These are phyloP conservation scores for Wickerhamiella musiphila DNA, from an alignment of 805 yeast species.

Conservation along the genomic window DNA sequence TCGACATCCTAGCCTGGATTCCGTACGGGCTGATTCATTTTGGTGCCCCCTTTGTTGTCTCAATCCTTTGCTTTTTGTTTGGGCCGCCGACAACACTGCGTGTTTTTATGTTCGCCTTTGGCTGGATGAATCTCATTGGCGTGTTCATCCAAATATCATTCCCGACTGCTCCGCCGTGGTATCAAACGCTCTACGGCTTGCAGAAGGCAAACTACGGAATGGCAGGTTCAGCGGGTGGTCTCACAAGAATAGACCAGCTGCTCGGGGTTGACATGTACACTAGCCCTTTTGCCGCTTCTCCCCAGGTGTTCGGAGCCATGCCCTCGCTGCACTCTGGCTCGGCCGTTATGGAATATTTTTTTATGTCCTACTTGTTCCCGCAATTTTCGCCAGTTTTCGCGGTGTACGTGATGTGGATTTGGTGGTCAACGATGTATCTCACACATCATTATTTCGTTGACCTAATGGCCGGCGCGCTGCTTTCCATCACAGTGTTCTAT, in stretches of 20 bases:
- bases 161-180: constrained; percentile 98
- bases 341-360: constrained; percentile 84
- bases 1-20: constrained; percentile 84
- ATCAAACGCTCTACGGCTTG: constrained; percentile 65
- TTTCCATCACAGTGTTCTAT: constrained; percentile 53
- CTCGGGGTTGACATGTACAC: constrained; percentile 74
- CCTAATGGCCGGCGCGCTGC: constrained; percentile 81
- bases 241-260: constrained; percentile 67
- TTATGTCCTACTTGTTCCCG: constrained; percentile 73
- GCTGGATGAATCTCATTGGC: constrained; percentile 80
- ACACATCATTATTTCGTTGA: constrained; percentile 95
- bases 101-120: constrained; percentile 81
- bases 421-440: constrained; percentile 98
- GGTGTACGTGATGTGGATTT: constrained; percentile 74
- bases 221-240: constrained; percentile 92
- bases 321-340: constrained; percentile 85
- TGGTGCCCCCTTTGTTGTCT: constrained; percentile 76
- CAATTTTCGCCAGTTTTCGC: constrained; percentile 44
- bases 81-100: constrained; percentile 82
- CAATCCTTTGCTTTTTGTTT: constrained; percentile 60
- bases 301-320: constrained; percentile 82
- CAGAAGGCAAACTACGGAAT: constrained; percentile 81
- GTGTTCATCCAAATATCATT: constrained; percentile 66
- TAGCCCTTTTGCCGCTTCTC: constrained; percentile 64
- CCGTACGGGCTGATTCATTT: constrained; percentile 90